A percentile compares a stretch with the other conserved stretches of the same genome.
Conservation (phyloP, 495 filamentous ascomycete genomes). For the Jackrogersella multiformis region DNA sequence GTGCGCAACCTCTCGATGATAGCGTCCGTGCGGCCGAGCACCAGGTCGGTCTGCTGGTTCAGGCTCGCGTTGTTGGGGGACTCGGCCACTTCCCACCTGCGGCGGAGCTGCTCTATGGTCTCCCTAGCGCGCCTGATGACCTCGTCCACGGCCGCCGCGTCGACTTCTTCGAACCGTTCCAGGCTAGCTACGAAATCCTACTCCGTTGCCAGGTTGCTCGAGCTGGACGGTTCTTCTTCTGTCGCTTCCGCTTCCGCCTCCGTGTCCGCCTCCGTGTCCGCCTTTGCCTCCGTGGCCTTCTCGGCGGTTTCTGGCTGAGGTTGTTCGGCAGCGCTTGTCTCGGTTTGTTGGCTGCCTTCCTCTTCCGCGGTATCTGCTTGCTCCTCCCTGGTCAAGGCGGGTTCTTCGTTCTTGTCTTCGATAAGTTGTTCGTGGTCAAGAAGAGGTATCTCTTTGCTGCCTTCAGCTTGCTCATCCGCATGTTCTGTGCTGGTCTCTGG, state of each 20-base stretch:
- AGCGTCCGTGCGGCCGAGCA: conserved; percentile 14
- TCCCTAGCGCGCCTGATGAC: conserved; percentile 10
- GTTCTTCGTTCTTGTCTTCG: conserved; percentile 43
- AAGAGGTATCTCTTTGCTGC: conserved; percentile 17
- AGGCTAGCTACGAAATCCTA: conserved; percentile 42
- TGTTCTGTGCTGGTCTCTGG: conserved; percentile 31
- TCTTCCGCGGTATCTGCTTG: conserved; percentile 30
- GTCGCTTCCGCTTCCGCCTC: conserved; percentile 18
- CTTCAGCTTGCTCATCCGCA: conserved; percentile 37
- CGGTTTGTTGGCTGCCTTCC: conserved; percentile 15
- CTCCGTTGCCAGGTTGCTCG: conserved; percentile 27
- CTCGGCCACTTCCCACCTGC: neutral
- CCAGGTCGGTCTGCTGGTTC: conserved; percentile 22
- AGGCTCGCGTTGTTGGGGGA: neutral
- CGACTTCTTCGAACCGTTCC: conserved; percentile 29
- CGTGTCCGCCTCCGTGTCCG: conserved; percentile 22
- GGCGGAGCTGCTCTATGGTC: conserved; percentile 13
- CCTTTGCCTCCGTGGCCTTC: conserved; percentile 22
- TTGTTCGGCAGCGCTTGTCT: conserved; percentile 7
- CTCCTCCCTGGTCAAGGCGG: conserved; percentile 28
- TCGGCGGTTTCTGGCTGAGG: conserved; percentile 28
- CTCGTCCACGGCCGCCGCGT: neutral
- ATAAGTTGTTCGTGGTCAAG: conserved; percentile 39
- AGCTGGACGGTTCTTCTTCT: conserved; percentile 23
- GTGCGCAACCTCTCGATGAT: conserved; percentile 19